Percentiles rank a stretch among this genome's conserved stretches.
Conservation (phyloP, 108 stramenopile genomes). For the Skeletonema tropicum region DNA sequence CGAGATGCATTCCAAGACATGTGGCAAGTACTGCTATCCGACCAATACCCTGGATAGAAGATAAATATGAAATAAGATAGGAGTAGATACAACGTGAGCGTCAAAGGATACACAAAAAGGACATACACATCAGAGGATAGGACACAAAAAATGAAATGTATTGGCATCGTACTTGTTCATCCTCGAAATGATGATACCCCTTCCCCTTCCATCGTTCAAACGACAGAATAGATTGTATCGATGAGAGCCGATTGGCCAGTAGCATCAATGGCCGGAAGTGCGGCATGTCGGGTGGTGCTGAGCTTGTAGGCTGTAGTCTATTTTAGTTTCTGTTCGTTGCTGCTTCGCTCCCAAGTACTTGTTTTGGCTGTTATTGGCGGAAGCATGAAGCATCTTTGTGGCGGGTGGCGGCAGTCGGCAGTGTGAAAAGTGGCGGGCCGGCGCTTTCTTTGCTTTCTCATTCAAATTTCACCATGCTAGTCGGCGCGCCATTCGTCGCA, state of each 20-base stretch:
- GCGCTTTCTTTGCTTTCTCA: too few species aligned
- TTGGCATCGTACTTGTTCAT: constrained; percentile 15
- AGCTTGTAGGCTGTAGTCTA: too few species aligned
- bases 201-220: constrained; percentile 66
- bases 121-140: neutral
- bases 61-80: neutral
- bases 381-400: too few species aligned
- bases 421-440: too few species aligned
- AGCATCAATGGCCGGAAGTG: constrained; percentile 11
- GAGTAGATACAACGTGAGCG: constrained; percentile 1
- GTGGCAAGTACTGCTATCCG: constrained; percentile 54
- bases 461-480: too few species aligned
- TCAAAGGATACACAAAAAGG: neutral
- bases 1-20: constrained; percentile 52
- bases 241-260: constrained; percentile 16
- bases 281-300: neutral
- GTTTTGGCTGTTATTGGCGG: too few species aligned
- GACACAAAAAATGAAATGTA: neutral
- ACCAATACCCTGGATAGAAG: constrained; percentile 34
- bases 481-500: too few species aligned
- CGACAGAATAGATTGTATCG: constrained; percentile 60
- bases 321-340: too few species aligned
- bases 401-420: too few species aligned
- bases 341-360: too few species aligned
- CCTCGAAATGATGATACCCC: constrained; percentile 60